Evolutionary conservation across 1,284 basidiomycete genomes (phyloP), one percentile per base, ranked within the genome.

Genomic region (Pascua sp.): DNA sequence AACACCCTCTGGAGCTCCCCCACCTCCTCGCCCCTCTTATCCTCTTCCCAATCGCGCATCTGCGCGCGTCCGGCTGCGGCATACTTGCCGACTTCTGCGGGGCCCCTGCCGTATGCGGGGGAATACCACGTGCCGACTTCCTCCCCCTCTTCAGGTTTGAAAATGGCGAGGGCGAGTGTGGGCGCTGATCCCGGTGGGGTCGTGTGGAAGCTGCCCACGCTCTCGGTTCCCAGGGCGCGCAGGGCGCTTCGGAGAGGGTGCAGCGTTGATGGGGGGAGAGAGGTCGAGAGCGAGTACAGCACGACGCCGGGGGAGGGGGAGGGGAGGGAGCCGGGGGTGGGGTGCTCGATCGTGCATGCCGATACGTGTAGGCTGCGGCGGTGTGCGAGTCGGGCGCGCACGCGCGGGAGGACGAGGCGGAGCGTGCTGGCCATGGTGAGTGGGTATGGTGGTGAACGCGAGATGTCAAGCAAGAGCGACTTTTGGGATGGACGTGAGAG

Each of bases 31-130:
- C 73, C 73, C 42, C 67, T 67, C 44, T 50, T 49, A 57, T 75
- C 72, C 55, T 72, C 74, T 5, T 49, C 53, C 48, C 67, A 59
- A 15, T 55, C 44, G 9, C 11, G 24, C 24, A 32, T 32, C 24
- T 32, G 24, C 24, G 50, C 51, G 53, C 38, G 32, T 56, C n/a
- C 61, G 56, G 10, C 66, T 62, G 11, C 74, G 61, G 38, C 73
- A 68, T 65, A 76, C 49, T 67, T 59, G 9, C 76, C 76, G 8
- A 77, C 75, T 48, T 70, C 62, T 4, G 66, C 69, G 0, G 65
- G 63, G 5, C 66, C 68, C 18, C 73, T 53, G 0, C 76, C 75
- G 0, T 56, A 55, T 63, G 52, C 11, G 46, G 62, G 5, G 57
- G 62, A 45, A 62, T 61, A 60, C 60, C 68, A 62, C 40, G 56